Base-by-base conservation (phyloP, 1,139 yeast genomes). In the Geotrichum australiense region DNA sequence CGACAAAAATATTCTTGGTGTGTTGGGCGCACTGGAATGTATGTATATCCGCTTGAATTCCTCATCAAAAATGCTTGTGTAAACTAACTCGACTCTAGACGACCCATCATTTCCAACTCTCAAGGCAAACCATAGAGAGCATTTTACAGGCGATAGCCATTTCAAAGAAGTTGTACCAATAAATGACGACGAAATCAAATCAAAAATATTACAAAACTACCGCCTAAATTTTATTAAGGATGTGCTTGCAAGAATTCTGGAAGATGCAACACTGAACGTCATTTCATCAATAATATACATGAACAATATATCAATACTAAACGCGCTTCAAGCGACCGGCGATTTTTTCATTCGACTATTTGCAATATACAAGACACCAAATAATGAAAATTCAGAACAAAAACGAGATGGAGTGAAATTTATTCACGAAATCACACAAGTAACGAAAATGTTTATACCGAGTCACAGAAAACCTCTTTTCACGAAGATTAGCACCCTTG, bases 91-190 rank as follows among this genome's bases (percentile, higher is more conserved):
- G 14, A 15, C 15, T 4, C 27, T 24, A 51, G 54, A 89, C 60
- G 96, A 89, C 57, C 83, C 93, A 0, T 94, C 83, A 44, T 84
- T 73, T 53, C 94, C 96, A 0, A 70, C 70, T 18, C 69, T 72
- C 50, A 87, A 85, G 60, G 86, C 96, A 2, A 80, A 83, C 52
- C 86, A 85, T 62, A 68, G 96, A 37, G 76, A 73, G 15, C 79
- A 75, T 54, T 62, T 86, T 25, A 57, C 63, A 4, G 73, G 77
- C 41, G 75, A 76, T 41, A 66, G 80, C 8, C 71, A 68, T 29
- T 81, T 84, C 61, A 80, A 80, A 56, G 80, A 81, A 52, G 83
- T 89, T 3, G 64, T 86, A 15, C 87, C 89, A 1, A 66, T 80
- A 5, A 68, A 73, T 2, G 71, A 74, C 51, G 62, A 61, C 2